These are phyloP conservation scores for Sesbania bispinosa DNA, from an alignment of 306 rosid species.

Conservation along the genomic window DNA sequence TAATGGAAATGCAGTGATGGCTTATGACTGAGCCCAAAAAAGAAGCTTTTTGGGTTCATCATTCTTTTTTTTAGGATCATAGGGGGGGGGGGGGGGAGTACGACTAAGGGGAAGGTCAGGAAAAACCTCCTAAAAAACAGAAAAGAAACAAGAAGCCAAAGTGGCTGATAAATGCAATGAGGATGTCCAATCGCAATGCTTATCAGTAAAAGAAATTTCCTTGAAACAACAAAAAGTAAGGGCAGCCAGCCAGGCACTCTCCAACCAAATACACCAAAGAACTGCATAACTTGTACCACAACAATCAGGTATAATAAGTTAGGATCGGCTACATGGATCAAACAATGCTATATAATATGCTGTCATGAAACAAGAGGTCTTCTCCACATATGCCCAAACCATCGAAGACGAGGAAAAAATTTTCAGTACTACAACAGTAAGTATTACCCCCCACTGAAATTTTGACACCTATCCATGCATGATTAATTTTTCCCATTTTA, in stretches of 20 bases:
- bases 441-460: too few relatives aligned
- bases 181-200: not conserved
- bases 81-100: not conserved
- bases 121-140: not conserved
- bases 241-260: not conserved
- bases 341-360: too few relatives aligned
- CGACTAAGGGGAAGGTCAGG: not conserved
- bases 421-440: too few relatives aligned
- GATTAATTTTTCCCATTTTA: too few relatives aligned
- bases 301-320: too few relatives aligned
- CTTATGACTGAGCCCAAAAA: not conserved
- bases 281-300: too few relatives aligned
- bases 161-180: not conserved
- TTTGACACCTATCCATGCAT: too few relatives aligned
- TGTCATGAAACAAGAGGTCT: too few relatives aligned
- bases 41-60: not conserved
- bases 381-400: too few relatives aligned
- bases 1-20: not conserved
- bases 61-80: not conserved
- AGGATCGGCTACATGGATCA: too few relatives aligned
- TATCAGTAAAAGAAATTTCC: not conserved
- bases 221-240: not conserved
- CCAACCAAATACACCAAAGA: not conserved
- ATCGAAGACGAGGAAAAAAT: too few relatives aligned
- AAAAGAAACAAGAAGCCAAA: not conserved